These are phyloP conservation scores for Dictyostelium discoideum DNA, from an alignment of 78 protist species.

Conservation along the genomic window DNA sequence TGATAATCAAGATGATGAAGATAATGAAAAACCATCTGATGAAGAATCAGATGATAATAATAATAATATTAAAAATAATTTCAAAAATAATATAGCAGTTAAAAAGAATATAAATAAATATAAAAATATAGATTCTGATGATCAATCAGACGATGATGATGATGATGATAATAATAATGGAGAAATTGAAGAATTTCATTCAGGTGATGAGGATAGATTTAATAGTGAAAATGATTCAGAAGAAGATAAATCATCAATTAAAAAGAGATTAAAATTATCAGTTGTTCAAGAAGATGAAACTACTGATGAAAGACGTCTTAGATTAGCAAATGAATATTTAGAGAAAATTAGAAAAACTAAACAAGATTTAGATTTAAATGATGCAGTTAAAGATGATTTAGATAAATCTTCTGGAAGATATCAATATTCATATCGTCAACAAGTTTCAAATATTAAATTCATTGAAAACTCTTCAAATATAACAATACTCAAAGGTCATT, in stretches of 20 bases:
- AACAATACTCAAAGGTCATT: conserved; percentile 54
- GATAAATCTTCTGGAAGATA: not conserved
- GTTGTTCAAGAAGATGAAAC: conserved; percentile 75
- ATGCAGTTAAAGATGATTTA: not conserved
- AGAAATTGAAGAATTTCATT: not conserved
- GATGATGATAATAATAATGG: not conserved
- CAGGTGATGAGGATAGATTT: conserved; percentile 2
- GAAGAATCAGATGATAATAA: not conserved
- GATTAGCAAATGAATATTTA: conserved; percentile 75
- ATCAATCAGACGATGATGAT: conserved; percentile 20
- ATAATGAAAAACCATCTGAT: not conserved
- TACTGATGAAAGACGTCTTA: conserved; percentile 65
- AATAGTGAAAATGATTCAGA: conserved; percentile 15
- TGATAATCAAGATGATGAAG: not conserved
- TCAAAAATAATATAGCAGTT: not conserved
- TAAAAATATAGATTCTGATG: not conserved
- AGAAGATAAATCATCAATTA: conserved; percentile 2
- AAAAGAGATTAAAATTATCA: conserved; percentile 19
- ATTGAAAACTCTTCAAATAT: not conserved
- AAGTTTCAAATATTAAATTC: conserved; percentile 9
- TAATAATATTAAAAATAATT: not conserved
- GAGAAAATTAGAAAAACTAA: conserved; percentile 5
- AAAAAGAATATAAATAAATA: not conserved
- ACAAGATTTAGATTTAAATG: not conserved
- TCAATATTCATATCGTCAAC: not conserved